Evolutionary conservation across 495 filamentous ascomycete species (phyloP).

Genomic region (Hypoxylon lienhwacheense): DNA sequence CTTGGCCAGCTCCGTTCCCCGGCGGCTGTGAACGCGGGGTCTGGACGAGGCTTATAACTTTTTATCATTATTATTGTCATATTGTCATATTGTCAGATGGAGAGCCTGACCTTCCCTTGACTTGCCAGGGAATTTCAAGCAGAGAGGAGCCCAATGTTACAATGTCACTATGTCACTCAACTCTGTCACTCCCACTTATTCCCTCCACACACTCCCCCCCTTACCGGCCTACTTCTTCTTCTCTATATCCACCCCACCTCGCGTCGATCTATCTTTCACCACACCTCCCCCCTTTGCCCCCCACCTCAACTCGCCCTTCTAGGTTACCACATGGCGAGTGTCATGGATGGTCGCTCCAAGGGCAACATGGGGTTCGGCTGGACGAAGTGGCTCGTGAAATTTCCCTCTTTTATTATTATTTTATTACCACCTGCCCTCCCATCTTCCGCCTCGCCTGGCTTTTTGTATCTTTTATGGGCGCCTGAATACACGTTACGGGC

Average conservation of each 20-base stretch:
- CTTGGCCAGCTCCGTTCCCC: constrained; percentile 29
- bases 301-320: constrained; percentile 36
- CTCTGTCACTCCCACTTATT: neutral
- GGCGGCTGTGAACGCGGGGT: constrained; percentile 34
- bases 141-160: constrained; percentile 32
- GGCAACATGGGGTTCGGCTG: constrained; percentile 29
- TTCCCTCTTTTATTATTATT: constrained; percentile 29
- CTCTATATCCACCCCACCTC: constrained; percentile 30
- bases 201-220: neutral
- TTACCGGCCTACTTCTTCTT: constrained; percentile 1
- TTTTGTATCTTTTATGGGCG: constrained; percentile 25
- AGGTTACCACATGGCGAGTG: constrained; percentile 52
- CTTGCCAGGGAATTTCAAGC: constrained; percentile 28
- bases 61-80: no score
- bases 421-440: constrained; percentile 34
- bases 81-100: constrained; percentile 32
- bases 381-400: constrained; percentile 32
- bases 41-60: constrained; percentile 36
- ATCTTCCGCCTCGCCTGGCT: constrained; percentile 25
- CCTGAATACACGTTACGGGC: constrained; percentile 19
- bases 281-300: constrained; percentile 22
- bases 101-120: constrained; percentile 33
- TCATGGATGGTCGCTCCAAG: constrained; percentile 40
- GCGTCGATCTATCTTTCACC: constrained; percentile 33
- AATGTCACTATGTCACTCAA: constrained; percentile 20